Base-by-base conservation (phyloP, 805 yeast species). In the Ogataea thermomethanolica region DNA sequence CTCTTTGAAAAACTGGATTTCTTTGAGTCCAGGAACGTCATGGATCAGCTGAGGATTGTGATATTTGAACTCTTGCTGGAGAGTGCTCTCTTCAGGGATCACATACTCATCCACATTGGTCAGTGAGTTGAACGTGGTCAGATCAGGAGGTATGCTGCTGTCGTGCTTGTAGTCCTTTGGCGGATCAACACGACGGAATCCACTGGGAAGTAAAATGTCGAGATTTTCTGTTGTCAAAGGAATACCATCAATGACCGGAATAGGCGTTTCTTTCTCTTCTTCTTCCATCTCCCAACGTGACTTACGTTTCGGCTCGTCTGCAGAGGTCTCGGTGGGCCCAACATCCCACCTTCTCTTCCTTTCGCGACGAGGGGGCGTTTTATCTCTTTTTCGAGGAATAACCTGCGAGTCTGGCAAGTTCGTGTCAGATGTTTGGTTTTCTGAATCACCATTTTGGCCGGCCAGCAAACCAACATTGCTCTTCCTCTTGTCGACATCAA, bases 1-100 rank as follows among this genome's bases (percentile, higher is more conserved):
- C 25, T 78, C 81, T 50, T 79, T 84, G 61, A 86, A 80, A 54
- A 67, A 80, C 53, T 78, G 81, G 10, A 88, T 57, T 23, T 84
- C 89, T 27, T 71, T 70, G 0, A 80, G 71, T 0, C 81, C 88
- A 0, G 89, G 84, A 1, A 81, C 68, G 15, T 79, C 81, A 3
- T 75, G 63, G 1, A 79, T 70, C 20, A 75, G 44, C 10, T 55
- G 54, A 3, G 64, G 69, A 51, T 45, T 68, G 56, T 42, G 65
- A 41, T 38, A 48, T 55, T 33, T 64, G 25, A 41, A 39, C 29
- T 44, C 46, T n/a, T 35, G 38, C 11, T 23, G 40, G 53, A 33
- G 60, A 54, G 12, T 58, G 13, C 67, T 66, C 12, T 61, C 72
- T 15, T 77, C 79, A 0, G 86, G 86, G 24, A 80, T 71, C 47